A percentile compares a stretch with the other conserved stretches of the same genome.
phyloP scores from a whole-genome alignment of 768 basidiomycete genomes.

The Termitomyces sp. region DNA sequence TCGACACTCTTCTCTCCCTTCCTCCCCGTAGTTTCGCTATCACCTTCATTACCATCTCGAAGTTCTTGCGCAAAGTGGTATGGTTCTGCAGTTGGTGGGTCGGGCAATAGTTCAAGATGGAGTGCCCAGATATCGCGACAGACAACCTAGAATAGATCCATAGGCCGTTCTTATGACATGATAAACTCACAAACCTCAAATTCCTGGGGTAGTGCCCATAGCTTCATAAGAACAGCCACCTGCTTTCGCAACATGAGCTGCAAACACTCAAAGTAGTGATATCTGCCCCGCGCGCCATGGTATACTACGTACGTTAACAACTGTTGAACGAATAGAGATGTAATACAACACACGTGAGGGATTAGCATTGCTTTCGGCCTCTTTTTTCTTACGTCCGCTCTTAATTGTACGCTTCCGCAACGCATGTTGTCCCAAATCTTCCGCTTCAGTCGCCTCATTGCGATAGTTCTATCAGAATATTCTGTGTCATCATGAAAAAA shows the following conservation, averaged over 20 bases:
- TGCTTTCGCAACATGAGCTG: constrained; percentile 83
- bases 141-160: constrained; percentile 43
- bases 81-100: constrained; percentile 62
- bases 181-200: constrained; percentile 58
- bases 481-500: neutral
- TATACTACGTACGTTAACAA: constrained; percentile 55
- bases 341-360: constrained; percentile 45
- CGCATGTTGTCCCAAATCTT: constrained; percentile 58
- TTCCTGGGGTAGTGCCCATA: constrained; percentile 76
- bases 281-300: constrained; percentile 75
- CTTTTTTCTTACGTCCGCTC: constrained; percentile 52
- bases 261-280: constrained; percentile 79
- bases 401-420: constrained; percentile 69
- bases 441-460: constrained; percentile 74
- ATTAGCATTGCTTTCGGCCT: constrained; percentile 50
- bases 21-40: neutral
- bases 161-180: neutral
- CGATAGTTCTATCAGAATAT: constrained; percentile 64
- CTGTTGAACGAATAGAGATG: neutral
- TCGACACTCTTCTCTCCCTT: constrained; percentile 15
- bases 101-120: constrained; percentile 61
- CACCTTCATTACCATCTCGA: constrained; percentile 11
- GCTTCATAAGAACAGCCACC: constrained; percentile 50
- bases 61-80: constrained; percentile 42
- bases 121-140: constrained; percentile 84